Conservation (phyloP, 2,329 filamentous ascomycete genomes). For the Trichoderma sp. region DNA sequence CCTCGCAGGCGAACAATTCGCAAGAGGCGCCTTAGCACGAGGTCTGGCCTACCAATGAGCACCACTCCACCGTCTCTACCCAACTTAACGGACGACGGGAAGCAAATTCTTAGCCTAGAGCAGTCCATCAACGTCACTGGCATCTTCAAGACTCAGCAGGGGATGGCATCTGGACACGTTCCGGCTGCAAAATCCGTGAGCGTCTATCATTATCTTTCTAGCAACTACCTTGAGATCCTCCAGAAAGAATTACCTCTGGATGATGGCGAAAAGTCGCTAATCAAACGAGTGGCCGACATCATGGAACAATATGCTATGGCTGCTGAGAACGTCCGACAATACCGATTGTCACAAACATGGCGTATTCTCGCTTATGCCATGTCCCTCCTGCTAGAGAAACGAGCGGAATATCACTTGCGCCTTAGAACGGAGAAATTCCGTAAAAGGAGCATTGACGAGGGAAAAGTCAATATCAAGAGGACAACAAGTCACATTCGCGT, state of each 20-base stretch:
- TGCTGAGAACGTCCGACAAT: slow-evolving; percentile 61
- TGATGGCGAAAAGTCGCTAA: slow-evolving; percentile 45
- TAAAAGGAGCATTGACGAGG: slow-evolving; percentile 40
- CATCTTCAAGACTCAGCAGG: slow-evolving; percentile 61
- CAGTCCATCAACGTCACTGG: slow-evolving; percentile 62
- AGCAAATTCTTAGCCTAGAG: slow-evolving; percentile 57
- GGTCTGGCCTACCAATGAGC: slow-evolving; percentile 52
- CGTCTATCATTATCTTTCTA: slow-evolving; percentile 60
- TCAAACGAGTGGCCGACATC: slow-evolving; percentile 54
- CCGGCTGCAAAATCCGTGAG: slow-evolving; percentile 56
- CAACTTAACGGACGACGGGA: slow-evolving; percentile 38
- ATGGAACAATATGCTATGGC: slow-evolving; percentile 61
- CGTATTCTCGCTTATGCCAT: slow-evolving; percentile 62
- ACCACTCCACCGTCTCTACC: slow-evolving; percentile 57
- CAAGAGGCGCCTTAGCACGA: slow-evolving; percentile 50
- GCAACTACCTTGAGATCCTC: slow-evolving; percentile 60
- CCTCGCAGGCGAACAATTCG: slow-evolving; percentile 47
- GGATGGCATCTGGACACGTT: slow-evolving; percentile 64
- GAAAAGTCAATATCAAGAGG: slow-evolving; percentile 36
- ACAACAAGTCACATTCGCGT: slow-evolving; percentile 37
- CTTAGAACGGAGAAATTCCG: slow-evolving; percentile 49
- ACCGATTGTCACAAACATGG: slow-evolving; percentile 67
- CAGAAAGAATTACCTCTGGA: slow-evolving; percentile 52
- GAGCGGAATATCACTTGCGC: slow-evolving; percentile 62
- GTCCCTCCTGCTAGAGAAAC: slow-evolving; percentile 55